Percentiles rank a stretch among this genome's conserved stretches.
Evolutionary conservation across 225 moss, liverwort and hornwort species (phyloP).

Genomic region (Physcomitrium patens): DNA sequence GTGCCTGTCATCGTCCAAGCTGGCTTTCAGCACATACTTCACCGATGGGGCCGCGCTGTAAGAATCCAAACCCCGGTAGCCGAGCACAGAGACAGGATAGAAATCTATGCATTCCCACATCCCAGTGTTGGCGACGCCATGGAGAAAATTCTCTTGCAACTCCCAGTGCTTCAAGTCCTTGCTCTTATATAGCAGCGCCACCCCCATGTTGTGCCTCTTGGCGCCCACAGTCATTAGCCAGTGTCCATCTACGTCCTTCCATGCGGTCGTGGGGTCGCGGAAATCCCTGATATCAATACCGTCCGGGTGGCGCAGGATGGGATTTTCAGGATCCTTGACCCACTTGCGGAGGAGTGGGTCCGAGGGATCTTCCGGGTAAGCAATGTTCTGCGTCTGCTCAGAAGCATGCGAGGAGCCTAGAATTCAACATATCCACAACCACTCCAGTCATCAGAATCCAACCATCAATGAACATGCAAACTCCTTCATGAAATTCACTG

Average conservation of each 20-base stretch:
- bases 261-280: constrained; percentile 76
- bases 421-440: neutral
- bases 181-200: constrained; percentile 72
- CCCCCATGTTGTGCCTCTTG: constrained; percentile 43
- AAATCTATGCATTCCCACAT: constrained; percentile 99
- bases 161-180: constrained; percentile 66
- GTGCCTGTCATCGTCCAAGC: constrained; percentile 46
- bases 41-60: constrained; percentile 24
- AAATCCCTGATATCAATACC: constrained; percentile 56
- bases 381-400: constrained; percentile 76
- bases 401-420: constrained; percentile 32
- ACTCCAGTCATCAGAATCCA: neutral
- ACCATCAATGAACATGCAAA: too few relatives aligned
- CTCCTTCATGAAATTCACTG: neutral
- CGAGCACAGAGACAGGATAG: constrained; percentile 54
- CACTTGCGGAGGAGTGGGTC: constrained; percentile 75
- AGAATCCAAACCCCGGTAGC: constrained; percentile 30
- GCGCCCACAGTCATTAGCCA: constrained; percentile 73
- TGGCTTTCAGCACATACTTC: constrained; percentile 76
- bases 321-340: constrained; percentile 65
- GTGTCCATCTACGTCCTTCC: constrained; percentile 57
- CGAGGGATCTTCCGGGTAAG: constrained; percentile 51
- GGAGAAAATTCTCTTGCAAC: constrained; percentile 43
- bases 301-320: constrained; percentile 53
- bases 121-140: constrained; percentile 53